A percentile compares a stretch with the other conserved stretches of the same genome.
These are phyloP conservation scores for Penicillium samsonianum DNA, from an alignment of 495 filamentous ascomycete genomes.

Conservation along the genomic window DNA sequence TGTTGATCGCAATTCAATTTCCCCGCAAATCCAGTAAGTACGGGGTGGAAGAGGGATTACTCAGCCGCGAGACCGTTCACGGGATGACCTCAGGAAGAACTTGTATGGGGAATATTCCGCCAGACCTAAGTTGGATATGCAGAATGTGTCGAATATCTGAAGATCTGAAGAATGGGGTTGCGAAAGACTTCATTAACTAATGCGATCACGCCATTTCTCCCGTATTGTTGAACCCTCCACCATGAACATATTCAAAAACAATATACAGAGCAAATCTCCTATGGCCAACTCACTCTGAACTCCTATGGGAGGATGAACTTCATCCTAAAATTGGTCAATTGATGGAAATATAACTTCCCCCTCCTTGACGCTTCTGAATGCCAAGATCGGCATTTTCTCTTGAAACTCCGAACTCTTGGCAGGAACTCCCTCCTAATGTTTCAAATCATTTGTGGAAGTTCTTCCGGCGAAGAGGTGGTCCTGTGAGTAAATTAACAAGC, in stretches of 20 bases:
- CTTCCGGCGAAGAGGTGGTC: not conserved
- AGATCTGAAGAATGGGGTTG: not conserved
- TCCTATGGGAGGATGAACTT: not conserved
- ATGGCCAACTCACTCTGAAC: not conserved
- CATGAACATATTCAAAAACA: not conserved
- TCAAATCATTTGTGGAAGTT: slow-evolving; percentile 18
- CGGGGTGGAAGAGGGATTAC: not conserved
- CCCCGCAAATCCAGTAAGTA: slow-evolving; percentile 3
- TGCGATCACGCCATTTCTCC: slow-evolving; percentile 1
- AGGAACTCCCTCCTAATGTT: not conserved
- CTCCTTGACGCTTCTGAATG: slow-evolving; percentile 3
- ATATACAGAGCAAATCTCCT: not conserved
- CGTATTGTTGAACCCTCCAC: not conserved
- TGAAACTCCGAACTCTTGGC: slow-evolving; percentile 17
- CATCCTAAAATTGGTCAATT: not conserved
- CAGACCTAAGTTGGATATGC: not conserved
- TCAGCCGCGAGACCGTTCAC: not conserved
- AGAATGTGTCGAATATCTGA: not conserved
- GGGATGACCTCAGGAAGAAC: not conserved
- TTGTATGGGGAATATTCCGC: not conserved
- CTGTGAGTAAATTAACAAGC: not conserved
- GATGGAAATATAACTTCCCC: slow-evolving; percentile 11
- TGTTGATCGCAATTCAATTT: not conserved
- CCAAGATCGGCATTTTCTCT: slow-evolving; percentile 11
- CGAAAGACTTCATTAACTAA: not conserved